phyloP scores from a whole-genome alignment of 2,329 filamentous ascomycete species.

The Bipolaris gigantea region DNA sequence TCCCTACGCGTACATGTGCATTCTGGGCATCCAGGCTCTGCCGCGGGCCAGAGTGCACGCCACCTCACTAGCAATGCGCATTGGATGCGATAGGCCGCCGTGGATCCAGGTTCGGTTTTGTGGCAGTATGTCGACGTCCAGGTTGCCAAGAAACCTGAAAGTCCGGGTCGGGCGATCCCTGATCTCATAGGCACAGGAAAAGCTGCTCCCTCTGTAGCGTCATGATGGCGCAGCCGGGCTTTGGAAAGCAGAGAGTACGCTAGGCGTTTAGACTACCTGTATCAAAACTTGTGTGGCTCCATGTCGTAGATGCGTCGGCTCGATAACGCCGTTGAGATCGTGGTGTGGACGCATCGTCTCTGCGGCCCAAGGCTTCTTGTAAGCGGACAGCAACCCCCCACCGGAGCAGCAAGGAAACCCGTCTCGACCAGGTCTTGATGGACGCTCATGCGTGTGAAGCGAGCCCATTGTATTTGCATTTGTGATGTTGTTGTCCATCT shows the following conservation, averaged over 20 bases:
- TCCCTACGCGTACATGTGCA: not conserved
- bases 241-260: not conserved
- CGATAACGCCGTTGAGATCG: too few species aligned
- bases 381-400: not conserved
- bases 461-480: not conserved
- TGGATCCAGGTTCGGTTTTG: not conserved
- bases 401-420: not conserved
- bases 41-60: not conserved
- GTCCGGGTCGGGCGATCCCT: not conserved
- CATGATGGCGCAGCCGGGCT: not conserved
- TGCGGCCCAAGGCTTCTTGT: not conserved
- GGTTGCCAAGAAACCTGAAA: conserved; percentile 6
- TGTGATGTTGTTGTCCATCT: not conserved
- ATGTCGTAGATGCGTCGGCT: not conserved
- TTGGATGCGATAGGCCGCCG: not conserved
- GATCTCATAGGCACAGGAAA: not conserved
- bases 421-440: not conserved
- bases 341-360: too few species aligned
- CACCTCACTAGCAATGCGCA: not conserved
- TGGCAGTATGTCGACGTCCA: not conserved
- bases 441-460: too few species aligned
- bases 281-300: not conserved
- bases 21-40: not conserved
- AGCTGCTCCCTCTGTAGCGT: not conserved
- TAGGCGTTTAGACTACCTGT: not conserved